Percentiles rank a stretch among this genome's conserved stretches.
phyloP scores from a whole-genome alignment of 257 asterid genomes.

The Ligustrum vulgare region DNA sequence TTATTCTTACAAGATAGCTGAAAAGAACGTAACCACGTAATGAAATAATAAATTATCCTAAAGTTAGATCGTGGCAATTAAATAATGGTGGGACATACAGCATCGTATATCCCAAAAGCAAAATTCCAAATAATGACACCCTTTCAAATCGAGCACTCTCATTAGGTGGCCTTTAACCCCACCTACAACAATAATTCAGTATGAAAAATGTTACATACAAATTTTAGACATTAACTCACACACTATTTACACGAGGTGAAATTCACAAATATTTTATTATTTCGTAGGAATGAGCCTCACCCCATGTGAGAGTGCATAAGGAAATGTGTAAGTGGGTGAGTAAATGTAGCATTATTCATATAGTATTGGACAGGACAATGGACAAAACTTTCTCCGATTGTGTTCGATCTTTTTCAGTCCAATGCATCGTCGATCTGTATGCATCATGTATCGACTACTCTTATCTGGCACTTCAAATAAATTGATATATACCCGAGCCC shows the following conservation, averaged over 20 bases:
- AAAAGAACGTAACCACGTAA: neutral
- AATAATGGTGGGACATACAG: neutral
- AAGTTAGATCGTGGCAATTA: neutral
- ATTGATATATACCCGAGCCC: neutral
- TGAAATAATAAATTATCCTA: neutral
- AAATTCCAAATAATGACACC: neutral
- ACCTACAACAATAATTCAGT: neutral
- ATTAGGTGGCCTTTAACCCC: neutral
- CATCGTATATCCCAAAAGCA: neutral
- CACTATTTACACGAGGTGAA: too few species aligned
- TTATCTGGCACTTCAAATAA: neutral
- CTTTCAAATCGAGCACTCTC: neutral
- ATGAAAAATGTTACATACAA: too few species aligned
- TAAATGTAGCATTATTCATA: too few species aligned
- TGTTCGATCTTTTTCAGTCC: neutral
- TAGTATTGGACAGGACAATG: neutral
- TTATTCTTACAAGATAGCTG: conserved; percentile 11
- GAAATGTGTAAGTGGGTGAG: too few species aligned
- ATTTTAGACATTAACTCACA: too few species aligned
- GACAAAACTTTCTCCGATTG: neutral
- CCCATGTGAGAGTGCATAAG: too few species aligned
- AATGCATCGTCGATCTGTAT: neutral
- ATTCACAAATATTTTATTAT: too few species aligned
- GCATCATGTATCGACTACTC: neutral
- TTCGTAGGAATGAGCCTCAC: too few species aligned